A percentile compares a stretch with the other conserved stretches of the same genome.
phyloP scores from a whole-genome alignment of 2,329 filamentous ascomycete species.

The Colletotrichum gigasporum region DNA sequence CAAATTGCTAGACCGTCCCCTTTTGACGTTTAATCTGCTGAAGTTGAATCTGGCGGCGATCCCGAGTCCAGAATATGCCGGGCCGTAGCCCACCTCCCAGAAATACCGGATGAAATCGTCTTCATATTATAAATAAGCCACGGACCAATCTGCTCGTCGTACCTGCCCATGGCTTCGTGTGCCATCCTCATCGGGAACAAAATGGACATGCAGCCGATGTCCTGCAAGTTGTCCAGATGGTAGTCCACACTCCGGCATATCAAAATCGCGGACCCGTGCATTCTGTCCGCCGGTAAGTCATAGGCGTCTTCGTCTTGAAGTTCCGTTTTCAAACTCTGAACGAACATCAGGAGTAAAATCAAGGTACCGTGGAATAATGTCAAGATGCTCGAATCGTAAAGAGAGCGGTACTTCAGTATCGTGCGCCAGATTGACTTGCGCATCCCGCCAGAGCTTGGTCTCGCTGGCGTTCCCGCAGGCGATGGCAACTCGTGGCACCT shows the following conservation, averaged over 20 bases:
- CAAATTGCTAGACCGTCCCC: too few relatives aligned
- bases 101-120: not conserved
- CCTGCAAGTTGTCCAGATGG: not conserved
- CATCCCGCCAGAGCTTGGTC: not conserved
- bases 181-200: not conserved
- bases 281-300: not conserved
- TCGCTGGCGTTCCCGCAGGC: too few relatives aligned
- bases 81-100: not conserved
- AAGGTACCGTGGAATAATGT: not conserved
- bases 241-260: not conserved
- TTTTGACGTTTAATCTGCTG: too few relatives aligned
- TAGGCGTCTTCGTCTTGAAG: not conserved
- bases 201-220: not conserved
- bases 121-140: not conserved
- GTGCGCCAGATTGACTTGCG: too few relatives aligned
- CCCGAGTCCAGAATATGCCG: not conserved
- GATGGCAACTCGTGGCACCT: too few relatives aligned
- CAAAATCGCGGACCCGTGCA: not conserved
- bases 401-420: too few relatives aligned
- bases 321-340: not conserved
- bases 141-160: not conserved
- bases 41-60: not conserved
- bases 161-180: not conserved
- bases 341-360: not conserved
- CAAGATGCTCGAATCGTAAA: not conserved